Evolutionary conservation across 164 flowering plant genomes (phyloP).

Genomic region (grape (Vitis vinifera)): DNA sequence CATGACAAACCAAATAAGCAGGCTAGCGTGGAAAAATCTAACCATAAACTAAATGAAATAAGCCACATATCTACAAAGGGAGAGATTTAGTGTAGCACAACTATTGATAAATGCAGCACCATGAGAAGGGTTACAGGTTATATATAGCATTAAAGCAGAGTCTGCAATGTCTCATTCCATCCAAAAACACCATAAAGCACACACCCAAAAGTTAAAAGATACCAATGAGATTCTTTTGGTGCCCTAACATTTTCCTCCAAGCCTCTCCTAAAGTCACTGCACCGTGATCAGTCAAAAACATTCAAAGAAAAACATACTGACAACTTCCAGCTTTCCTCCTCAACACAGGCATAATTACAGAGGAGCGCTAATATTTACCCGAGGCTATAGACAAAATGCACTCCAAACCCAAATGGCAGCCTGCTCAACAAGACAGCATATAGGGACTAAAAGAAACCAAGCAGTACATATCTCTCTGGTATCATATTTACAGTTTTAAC

Average conservation of each 20-base stretch:
- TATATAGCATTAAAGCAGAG: no score
- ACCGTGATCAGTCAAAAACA: not conserved
- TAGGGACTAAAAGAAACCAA: slow-evolving; percentile 10
- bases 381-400: slow-evolving; percentile 8
- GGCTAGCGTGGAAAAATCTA: no score
- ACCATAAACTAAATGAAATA: no score
- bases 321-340: slow-evolving; percentile 1
- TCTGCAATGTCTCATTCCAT: no score
- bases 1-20: no score
- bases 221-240: no score
- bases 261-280: not conserved
- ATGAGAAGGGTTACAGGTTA: no score
- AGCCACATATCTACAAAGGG: no score
- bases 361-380: slow-evolving; percentile 1
- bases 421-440: slow-evolving; percentile 4
- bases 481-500: slow-evolving; percentile 30
- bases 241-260: not conserved
- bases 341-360: not conserved
- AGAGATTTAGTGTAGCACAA: no score
- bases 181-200: no score
- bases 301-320: not conserved
- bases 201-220: no score
- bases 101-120: no score
- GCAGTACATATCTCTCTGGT: not conserved
- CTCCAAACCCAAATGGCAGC: slow-evolving; percentile 7